Conservation (phyloP, 1,284 basidiomycete genomes). For the Rhizopogon hawkerae region DNA sequence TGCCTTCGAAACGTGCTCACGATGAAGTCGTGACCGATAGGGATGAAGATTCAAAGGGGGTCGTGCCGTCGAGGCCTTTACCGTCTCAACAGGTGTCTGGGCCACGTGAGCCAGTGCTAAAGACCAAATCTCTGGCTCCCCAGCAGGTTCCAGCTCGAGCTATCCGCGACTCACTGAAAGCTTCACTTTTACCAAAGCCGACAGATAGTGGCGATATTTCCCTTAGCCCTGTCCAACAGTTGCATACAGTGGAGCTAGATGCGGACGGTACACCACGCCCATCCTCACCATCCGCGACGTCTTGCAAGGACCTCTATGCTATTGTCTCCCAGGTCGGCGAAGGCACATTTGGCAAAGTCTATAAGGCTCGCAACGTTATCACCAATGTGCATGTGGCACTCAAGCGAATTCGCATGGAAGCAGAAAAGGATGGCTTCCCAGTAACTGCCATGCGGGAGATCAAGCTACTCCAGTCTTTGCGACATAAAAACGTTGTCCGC, state of each 20-base stretch:
- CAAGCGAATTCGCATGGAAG: slow-evolving; percentile 97
- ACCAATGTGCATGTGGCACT: slow-evolving; percentile 79
- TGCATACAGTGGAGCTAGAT: slow-evolving; percentile 20
- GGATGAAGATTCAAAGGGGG: slow-evolving; percentile 14
- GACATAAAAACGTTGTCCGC: slow-evolving; percentile 84
- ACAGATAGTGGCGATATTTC: slow-evolving; percentile 16
- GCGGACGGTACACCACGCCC: slow-evolving; percentile 24
- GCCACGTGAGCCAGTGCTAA: not conserved
- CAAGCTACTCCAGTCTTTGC: slow-evolving; percentile 88
- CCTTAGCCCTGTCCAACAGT: slow-evolving; percentile 13
- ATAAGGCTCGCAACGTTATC: slow-evolving; percentile 85
- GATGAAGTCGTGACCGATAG: slow-evolving; percentile 19
- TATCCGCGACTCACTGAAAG: slow-evolving; percentile 16
- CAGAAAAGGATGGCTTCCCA: slow-evolving; percentile 96
- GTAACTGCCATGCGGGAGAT: slow-evolving; percentile 99
- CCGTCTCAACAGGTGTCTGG: slow-evolving; percentile 2
- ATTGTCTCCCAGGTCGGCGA: slow-evolving; percentile 95
- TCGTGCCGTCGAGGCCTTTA: slow-evolving; percentile 1
- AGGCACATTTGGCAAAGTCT: slow-evolving; percentile 99
- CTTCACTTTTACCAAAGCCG: slow-evolving; percentile 19
- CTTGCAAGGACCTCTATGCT: slow-evolving; percentile 65
- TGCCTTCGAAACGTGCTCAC: slow-evolving; percentile 22
- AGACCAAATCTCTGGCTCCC: slow-evolving; percentile 11
- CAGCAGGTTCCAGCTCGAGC: slow-evolving; percentile 13
- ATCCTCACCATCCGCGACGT: slow-evolving; percentile 24